phyloP scores from a whole-genome alignment of 2,329 filamentous ascomycete species.

The Clonostachys solani region DNA sequence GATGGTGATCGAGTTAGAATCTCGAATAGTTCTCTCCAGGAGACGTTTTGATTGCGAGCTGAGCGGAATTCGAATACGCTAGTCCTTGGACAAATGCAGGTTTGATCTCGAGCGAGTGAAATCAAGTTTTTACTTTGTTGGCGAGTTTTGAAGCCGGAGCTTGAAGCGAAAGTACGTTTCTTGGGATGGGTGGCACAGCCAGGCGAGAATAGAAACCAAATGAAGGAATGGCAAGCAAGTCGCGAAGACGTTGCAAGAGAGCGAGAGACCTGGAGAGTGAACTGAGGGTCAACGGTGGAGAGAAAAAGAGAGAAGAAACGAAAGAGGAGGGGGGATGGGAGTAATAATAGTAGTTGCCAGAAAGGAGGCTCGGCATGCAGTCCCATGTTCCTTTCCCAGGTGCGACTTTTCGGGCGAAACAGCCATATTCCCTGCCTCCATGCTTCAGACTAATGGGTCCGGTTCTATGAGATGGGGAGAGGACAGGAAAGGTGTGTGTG shows the following conservation, averaged over 20 bases:
- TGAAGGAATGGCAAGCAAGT: background rate
- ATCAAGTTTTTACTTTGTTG: no score
- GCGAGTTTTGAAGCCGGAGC: background rate
- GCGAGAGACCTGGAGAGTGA: conserved; percentile 3
- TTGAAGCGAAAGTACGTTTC: conserved; percentile 3
- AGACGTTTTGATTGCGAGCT: background rate
- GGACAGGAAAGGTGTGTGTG: no score
- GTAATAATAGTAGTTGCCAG: no score
- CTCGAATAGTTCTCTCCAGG: background rate
- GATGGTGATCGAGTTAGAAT: no score
- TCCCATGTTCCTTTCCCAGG: no score
- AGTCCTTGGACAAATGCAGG: background rate
- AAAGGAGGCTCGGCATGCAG: no score
- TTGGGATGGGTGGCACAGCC: conserved; percentile 2
- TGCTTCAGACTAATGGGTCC: no score
- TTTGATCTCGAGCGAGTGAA: background rate
- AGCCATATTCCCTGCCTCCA: no score
- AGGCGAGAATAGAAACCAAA: background rate
- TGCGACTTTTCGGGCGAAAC: no score
- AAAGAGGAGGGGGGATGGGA: background rate
- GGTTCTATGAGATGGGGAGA: no score
- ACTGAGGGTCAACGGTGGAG: conserved; percentile 2
- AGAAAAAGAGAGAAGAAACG: conserved; percentile 1
- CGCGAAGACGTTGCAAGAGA: background rate
- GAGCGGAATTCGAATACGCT: conserved; percentile 7